These are phyloP conservation scores for Russula virescens DNA, from an alignment of 768 basidiomycete genomes.

Conservation along the genomic window DNA sequence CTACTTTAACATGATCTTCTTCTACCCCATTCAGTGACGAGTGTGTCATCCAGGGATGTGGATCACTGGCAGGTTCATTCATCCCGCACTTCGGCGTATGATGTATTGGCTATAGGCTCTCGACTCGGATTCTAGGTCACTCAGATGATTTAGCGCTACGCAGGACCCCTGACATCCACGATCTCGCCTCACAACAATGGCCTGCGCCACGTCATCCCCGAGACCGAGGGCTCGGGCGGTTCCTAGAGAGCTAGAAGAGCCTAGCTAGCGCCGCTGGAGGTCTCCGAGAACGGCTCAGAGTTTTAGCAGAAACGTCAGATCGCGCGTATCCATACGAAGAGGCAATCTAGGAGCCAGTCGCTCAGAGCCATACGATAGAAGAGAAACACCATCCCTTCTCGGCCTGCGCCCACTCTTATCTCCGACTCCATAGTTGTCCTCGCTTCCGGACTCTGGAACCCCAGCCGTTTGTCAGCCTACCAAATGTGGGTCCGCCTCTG, in stretches of 20 bases:
- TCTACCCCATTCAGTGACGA: background rate
- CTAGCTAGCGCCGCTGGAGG: background rate
- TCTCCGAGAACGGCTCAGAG: background rate
- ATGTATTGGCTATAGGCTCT: background rate
- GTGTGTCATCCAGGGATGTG: background rate
- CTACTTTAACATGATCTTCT: background rate
- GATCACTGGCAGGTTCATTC: background rate
- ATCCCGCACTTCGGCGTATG: background rate
- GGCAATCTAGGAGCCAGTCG: background rate
- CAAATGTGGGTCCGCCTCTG: background rate
- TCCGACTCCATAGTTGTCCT: background rate
- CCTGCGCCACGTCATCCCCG: background rate
- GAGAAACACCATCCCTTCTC: conserved; percentile 3
- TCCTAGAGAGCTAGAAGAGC: background rate
- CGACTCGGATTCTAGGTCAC: background rate
- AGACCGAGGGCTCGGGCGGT: background rate
- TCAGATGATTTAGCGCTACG: background rate
- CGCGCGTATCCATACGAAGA: background rate
- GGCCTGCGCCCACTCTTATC: conserved; percentile 6
- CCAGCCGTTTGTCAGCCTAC: background rate
- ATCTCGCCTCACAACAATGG: background rate
- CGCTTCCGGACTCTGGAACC: background rate
- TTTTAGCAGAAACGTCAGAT: background rate
- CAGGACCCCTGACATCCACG: conserved; percentile 2
- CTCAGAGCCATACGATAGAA: background rate